Conservation (phyloP, 2,329 filamentous ascomycete genomes). For the Cordyceps militaris region DNA sequence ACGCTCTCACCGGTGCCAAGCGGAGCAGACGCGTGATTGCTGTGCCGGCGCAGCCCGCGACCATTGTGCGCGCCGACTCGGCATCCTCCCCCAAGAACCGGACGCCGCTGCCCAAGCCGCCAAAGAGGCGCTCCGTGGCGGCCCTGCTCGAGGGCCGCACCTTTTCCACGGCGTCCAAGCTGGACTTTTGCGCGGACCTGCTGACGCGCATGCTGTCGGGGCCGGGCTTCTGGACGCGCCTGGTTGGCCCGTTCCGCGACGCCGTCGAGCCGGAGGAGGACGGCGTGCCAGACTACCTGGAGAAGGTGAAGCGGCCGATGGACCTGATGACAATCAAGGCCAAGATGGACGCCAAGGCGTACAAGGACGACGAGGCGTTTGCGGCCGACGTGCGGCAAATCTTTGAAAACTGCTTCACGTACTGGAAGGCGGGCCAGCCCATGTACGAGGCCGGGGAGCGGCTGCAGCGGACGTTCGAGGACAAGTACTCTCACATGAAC, state of each 20-base stretch:
- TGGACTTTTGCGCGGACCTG: constrained; percentile 53
- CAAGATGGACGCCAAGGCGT: constrained; percentile 51
- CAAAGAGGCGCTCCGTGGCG: constrained; percentile 31
- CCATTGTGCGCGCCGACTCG: constrained; percentile 17
- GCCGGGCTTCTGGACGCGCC: constrained; percentile 59
- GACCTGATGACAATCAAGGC: constrained; percentile 53
- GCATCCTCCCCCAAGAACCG: constrained; percentile 19
- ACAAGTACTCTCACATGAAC: constrained; percentile 52
- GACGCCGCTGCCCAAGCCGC: constrained; percentile 27
- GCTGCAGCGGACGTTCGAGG: constrained; percentile 51
- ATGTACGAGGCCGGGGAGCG: constrained; percentile 51
- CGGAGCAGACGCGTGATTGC: constrained; percentile 36
- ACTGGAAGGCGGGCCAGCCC: constrained; percentile 49
- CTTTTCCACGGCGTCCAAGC: constrained; percentile 37
- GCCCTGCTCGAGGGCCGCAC: constrained; percentile 25
- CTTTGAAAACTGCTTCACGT: constrained; percentile 57
- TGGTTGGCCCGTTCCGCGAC: constrained; percentile 55
- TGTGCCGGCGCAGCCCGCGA: background rate
- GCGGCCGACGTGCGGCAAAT: constrained; percentile 53
- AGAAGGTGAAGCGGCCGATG: constrained; percentile 56
- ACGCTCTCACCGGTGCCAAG: constrained; percentile 25
- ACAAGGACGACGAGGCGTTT: constrained; percentile 47
- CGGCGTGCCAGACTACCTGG: constrained; percentile 54
- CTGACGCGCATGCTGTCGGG: constrained; percentile 54
- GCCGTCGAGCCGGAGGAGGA: constrained; percentile 51